Evolutionary conservation across 129 eudicot genomes (phyloP), one percentile per base, ranked within the genome.

Genomic region (carrot (Daucus carota)): DNA sequence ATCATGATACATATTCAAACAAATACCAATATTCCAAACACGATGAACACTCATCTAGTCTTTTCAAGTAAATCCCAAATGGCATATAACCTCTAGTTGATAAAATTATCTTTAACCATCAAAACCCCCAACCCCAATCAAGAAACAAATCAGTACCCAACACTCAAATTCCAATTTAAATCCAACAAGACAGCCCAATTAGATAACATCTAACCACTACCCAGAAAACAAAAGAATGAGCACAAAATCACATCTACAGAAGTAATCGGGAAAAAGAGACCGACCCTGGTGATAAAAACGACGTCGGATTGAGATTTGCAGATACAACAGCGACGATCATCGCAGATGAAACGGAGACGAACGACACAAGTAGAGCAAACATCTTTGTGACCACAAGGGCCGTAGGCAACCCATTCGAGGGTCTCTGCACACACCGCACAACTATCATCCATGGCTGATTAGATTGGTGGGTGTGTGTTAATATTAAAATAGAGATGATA

Each of bases 361-460:
- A 89, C 96, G 26, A 94, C 99, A 72, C 99, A 94, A 12, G 96
- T 94, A 47, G 99, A 91, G 72, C 99, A 94, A 9, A 94, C 97
- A 28, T 94, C 99, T 79, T 92, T 90, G 81, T 94, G 99, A 10
- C 99, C 97, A 65, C 99, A 94, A 0, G 89, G 75, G 45, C 97
- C 99, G 67, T 94, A 94, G 2, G 99, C 97, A 33, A 94, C 92
- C 99, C 99, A 94, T 87, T 94, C 96, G 22, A 94, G 85, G 79
- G 77, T 79, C n/a, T 94, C 99, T 0, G 99, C 99, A 82, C 99
- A 91, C 60, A 94, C 99, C 1, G 97, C 99, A 76, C 99, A 94
- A 43, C 87, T 88, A 86, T 94, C 99, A 59, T 94, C 97, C 99
- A 94, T 90, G 6, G 68, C 36, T n/a, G 12, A 22, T 52, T 20